Conservation (phyloP, 116 monocot species). For the Dioscorea cayenensis region DNA sequence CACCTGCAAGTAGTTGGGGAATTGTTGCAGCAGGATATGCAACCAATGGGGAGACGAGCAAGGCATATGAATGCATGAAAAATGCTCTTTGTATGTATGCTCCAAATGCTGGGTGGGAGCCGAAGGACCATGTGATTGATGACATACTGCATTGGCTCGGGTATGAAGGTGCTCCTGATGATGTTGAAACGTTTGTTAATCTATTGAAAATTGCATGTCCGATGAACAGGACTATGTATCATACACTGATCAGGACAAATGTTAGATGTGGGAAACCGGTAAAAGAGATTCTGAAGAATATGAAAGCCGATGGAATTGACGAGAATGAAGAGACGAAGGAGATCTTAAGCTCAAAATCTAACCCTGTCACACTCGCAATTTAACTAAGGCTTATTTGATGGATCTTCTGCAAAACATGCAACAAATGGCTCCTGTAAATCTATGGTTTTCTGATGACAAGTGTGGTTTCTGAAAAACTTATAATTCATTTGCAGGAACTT, state of each 20-base stretch:
- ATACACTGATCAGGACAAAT: slow-evolving; percentile 43
- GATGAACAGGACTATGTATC: slow-evolving; percentile 44
- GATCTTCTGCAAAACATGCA: no score
- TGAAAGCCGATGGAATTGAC: slow-evolving; percentile 44
- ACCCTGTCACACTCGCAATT: not conserved
- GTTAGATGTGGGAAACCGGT: slow-evolving; percentile 43
- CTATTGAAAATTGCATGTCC: slow-evolving; percentile 42
- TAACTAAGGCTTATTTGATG: not conserved
- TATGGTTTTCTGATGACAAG: no score
- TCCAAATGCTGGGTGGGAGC: slow-evolving; percentile 39
- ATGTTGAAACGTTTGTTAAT: slow-evolving; percentile 40
- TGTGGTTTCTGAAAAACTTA: no score
- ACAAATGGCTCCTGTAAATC: no score
- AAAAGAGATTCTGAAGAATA: slow-evolving; percentile 32
- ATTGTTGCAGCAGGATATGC: slow-evolving; percentile 51
- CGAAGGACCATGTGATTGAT: slow-evolving; percentile 26
- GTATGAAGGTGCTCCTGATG: slow-evolving; percentile 25
- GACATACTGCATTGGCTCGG: slow-evolving; percentile 47
- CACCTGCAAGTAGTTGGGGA: slow-evolving; percentile 52
- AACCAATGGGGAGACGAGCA: slow-evolving; percentile 38
- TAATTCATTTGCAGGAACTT: no score
- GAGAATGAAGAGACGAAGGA: slow-evolving; percentile 29
- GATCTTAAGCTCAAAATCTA: slow-evolving; percentile 14
- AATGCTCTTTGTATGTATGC: slow-evolving; percentile 48
- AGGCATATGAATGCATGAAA: slow-evolving; percentile 50